Evolutionary conservation across 345 rosid species (phyloP), one percentile per base, ranked within the genome.

Genomic region (Brassica cretica): DNA sequence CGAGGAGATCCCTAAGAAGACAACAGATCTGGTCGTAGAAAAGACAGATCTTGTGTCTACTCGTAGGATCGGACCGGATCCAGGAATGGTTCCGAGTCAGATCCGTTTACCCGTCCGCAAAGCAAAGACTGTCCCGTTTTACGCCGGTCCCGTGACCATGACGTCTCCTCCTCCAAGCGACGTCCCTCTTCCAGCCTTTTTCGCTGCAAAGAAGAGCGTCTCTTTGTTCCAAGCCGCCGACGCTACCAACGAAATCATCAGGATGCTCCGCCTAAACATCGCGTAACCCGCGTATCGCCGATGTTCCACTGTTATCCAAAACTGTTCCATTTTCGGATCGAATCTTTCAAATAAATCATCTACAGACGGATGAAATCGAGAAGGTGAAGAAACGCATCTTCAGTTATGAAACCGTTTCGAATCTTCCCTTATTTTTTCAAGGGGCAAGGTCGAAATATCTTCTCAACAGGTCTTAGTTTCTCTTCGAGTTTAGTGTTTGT

Each of bases 101-200:
- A 71, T 75, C 84, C 87, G 85, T 21, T 15, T 79, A 0, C 2
- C 81, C 0, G 83, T 59, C 30, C 35, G 88, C 1, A 75, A 53
- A 30, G 55, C 65, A 9, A 60, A 61, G 3, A 25, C 64, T 6
- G 59, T 21, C 5, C 75, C 85, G 5, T 88, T 89, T 79, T 94
- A 90, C 35, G 98, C 97, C 0, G 98, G 98, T 5, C 83, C 90
- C 5, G 95, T 88, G 2, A 91, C 89, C 46, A 19, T 89, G 59
- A 76, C 90, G 0, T 94, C 98, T 2, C 98, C 98, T 14, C 90
- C 97, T 2, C 98, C 98, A 0, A 89, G 97, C 75, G 94, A 93
- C 16, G 89, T 94, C 1, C 98, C 98, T 32, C 64, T 94, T 27
- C 98, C 97, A 5, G 91, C 84, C 0, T 92, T 92, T 8, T 87